Evolutionary conservation across 2,329 filamentous ascomycete genomes (phyloP).

Genomic region (Ophiostoma pallidulum): DNA sequence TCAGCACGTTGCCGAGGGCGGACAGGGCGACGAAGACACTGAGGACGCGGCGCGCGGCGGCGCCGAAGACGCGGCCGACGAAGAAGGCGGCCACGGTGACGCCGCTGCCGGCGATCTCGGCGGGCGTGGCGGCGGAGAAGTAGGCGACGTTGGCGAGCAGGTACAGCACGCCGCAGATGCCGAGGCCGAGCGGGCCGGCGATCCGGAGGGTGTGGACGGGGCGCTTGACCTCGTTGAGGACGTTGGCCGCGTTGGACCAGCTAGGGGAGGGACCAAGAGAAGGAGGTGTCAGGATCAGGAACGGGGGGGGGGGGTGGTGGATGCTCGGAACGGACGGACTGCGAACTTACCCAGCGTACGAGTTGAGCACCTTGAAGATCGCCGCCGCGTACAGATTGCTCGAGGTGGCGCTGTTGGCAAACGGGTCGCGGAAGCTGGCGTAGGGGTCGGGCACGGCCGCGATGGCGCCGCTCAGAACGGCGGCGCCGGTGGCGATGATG

Average conservation of each 20-base stretch:
- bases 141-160: conserved; percentile 57
- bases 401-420: conserved; percentile 36
- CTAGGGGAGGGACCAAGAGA: conserved; percentile 24
- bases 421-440: conserved; percentile 46
- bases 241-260: conserved; percentile 59
- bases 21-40: conserved; percentile 51
- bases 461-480: conserved; percentile 41
- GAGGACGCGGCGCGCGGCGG: conserved; percentile 46
- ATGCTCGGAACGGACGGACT: not conserved
- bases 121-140: conserved; percentile 52
- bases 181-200: conserved; percentile 51
- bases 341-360: conserved; percentile 41
- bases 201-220: conserved; percentile 56
- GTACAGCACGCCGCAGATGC: conserved; percentile 50
- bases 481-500: conserved; percentile 52
- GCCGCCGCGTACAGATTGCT: conserved; percentile 43
- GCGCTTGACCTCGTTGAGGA: conserved; percentile 54
- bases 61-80: conserved; percentile 52
- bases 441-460: conserved; percentile 39
- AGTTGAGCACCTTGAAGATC: conserved; percentile 49
- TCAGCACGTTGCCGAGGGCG: conserved; percentile 53
- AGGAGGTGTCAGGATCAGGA: no score
- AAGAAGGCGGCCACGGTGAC: conserved; percentile 53
- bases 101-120: conserved; percentile 46
- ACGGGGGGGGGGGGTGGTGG: not conserved